These are phyloP conservation scores for Candida koratica DNA, from an alignment of 805 yeast species.

Conservation along the genomic window DNA sequence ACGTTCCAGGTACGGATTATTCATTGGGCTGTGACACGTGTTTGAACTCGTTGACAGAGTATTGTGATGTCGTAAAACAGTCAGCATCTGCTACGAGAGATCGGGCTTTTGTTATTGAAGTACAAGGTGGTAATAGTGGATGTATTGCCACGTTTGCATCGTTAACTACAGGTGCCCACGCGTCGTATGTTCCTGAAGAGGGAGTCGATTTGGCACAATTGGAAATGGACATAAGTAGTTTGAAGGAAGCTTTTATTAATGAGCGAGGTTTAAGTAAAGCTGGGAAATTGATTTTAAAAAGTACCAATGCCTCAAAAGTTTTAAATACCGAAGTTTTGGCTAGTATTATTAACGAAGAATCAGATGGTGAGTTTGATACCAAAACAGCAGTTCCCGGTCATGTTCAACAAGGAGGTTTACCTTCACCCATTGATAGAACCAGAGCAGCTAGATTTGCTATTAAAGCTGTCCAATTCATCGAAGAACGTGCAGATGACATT, in stretches of 20 bases:
- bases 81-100: constrained; percentile 92
- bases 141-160: constrained; percentile 85
- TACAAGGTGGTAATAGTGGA: constrained; percentile 97
- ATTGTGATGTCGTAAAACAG: constrained; percentile 94
- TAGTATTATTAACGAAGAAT: constrained; percentile 76
- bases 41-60: constrained; percentile 81
- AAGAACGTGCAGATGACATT: constrained; percentile 38
- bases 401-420: constrained; percentile 95
- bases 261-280: constrained; percentile 79
- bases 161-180: constrained; percentile 85
- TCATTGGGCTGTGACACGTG: constrained; percentile 96
- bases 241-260: constrained; percentile 62
- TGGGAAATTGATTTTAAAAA: constrained; percentile 82
- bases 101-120: constrained; percentile 93
- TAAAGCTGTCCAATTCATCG: constrained; percentile 84
- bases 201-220: constrained; percentile 65
- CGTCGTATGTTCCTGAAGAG: constrained; percentile 87
- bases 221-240: constrained; percentile 68
- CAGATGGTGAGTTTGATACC: constrained; percentile 74
- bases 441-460: constrained; percentile 87
- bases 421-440: constrained; percentile 91
- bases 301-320: constrained; percentile 76
- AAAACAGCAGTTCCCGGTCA: constrained; percentile 97
- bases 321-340: constrained; percentile 81
- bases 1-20: constrained; percentile 98